A percentile compares a stretch with the other conserved stretches of the same genome.
phyloP scores from a whole-genome alignment of 2,329 filamentous ascomycete genomes.

The Beauveria scarabaeidicola region DNA sequence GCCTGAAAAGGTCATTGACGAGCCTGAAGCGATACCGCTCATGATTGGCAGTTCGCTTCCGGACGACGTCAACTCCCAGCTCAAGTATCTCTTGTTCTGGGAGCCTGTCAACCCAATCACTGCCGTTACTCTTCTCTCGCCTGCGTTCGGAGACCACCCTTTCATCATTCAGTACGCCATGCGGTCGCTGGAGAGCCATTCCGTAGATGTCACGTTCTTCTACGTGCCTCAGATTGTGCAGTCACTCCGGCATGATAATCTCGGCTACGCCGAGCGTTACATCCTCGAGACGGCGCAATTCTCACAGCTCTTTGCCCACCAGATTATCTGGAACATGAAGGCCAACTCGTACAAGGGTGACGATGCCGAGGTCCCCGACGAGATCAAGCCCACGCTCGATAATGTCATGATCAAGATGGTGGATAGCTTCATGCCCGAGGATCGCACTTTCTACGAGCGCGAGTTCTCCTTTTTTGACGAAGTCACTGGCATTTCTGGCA shows the following conservation, averaged over 20 bases:
- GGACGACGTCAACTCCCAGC: conserved; percentile 64
- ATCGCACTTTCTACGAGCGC: conserved; percentile 80
- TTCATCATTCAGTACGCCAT: conserved; percentile 96
- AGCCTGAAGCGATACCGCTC: conserved; percentile 75
- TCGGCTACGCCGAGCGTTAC: conserved; percentile 93
- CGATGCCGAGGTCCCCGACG: conserved; percentile 79
- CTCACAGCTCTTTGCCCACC: conserved; percentile 96
- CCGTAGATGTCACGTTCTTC: conserved; percentile 96
- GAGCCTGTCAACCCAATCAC: conserved; percentile 85
- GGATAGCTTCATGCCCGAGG: conserved; percentile 67
- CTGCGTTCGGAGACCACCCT: conserved; percentile 82
- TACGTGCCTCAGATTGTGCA: conserved; percentile 98
- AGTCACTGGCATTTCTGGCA: conserved; percentile 90
- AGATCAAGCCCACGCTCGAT: conserved; percentile 88
- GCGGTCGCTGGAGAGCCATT: conserved; percentile 85
- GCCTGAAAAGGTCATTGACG: conserved; percentile 71
- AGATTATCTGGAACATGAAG: conserved; percentile 99
- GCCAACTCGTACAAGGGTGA: conserved; percentile 98
- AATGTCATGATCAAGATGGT: conserved; percentile 80
- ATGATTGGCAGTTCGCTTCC: conserved; percentile 72
- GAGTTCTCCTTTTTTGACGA: conserved; percentile 99
- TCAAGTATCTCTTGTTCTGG: conserved; percentile 95
- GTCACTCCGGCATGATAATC: conserved; percentile 79
- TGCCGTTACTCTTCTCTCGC: conserved; percentile 86
- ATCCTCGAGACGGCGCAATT: conserved; percentile 95